Evolutionary conservation across 1,284 basidiomycete species (phyloP).

Genomic region (Chalciporus sp.): DNA sequence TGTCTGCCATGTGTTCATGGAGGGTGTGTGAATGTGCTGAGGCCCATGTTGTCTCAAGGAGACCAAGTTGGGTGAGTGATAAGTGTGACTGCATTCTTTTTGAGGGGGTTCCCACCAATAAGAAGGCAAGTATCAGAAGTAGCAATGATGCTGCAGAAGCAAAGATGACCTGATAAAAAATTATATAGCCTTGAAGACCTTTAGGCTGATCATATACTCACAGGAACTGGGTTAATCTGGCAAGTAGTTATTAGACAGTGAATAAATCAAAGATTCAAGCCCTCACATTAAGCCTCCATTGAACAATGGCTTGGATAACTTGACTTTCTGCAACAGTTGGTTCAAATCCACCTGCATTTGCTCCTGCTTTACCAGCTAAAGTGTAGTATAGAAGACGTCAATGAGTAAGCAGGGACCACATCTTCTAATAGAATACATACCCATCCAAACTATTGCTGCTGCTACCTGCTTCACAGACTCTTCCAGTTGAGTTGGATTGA

Average conservation of each 20-base stretch:
- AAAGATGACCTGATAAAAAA: constrained; percentile 3
- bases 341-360: constrained; percentile 11
- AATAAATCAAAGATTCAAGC: too few relatives aligned
- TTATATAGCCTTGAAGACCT: too few relatives aligned
- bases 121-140: neutral
- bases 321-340: neutral
- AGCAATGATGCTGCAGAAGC: constrained; percentile 12
- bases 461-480: neutral
- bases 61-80: constrained; percentile 4
- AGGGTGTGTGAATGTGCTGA: constrained; percentile 6
- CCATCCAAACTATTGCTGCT: constrained; percentile 7
- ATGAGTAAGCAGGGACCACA: too few relatives aligned
- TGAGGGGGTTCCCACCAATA: neutral
- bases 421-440: neutral
- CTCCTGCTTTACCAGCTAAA: constrained; percentile 3
- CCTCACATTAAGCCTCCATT: constrained; percentile 20
- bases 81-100: neutral
- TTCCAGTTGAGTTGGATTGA: constrained; percentile 1
- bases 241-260: too few relatives aligned
- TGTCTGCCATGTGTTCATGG: neutral
- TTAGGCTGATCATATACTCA: neutral
- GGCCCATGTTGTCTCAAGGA: constrained; percentile 16
- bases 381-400: neutral
- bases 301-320: constrained; percentile 1
- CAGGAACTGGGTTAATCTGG: constrained; percentile 13